Percentiles rank a stretch among this genome's conserved stretches.
phyloP scores from a whole-genome alignment of 2,329 filamentous ascomycete species.

The Aspergillus ustus region DNA sequence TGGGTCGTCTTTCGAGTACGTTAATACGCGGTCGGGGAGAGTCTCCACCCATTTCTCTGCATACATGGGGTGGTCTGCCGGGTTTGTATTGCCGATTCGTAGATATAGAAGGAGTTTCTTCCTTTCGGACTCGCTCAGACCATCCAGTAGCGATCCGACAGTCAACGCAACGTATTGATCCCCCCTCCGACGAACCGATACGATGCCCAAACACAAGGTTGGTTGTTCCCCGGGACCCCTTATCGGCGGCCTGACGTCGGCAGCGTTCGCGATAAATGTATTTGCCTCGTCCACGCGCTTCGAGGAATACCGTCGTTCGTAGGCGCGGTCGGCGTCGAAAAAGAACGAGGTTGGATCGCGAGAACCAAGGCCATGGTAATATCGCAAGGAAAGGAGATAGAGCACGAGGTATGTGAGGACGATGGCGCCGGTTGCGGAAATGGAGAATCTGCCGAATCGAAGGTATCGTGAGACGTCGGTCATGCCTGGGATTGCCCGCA shows the following conservation, averaged over 20 bases:
- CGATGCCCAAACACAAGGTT: constrained; percentile 48
- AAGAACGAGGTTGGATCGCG: constrained; percentile 24
- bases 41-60: constrained; percentile 45
- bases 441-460: background rate
- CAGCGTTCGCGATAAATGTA: constrained; percentile 9
- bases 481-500: background rate
- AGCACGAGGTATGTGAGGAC: constrained; percentile 7
- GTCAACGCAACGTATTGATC: constrained; percentile 45
- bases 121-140: constrained; percentile 44
- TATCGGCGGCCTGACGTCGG: background rate
- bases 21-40: constrained; percentile 46
- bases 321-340: constrained; percentile 20
- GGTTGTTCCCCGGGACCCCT: background rate
- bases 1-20: constrained; percentile 37
- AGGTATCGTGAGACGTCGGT: background rate
- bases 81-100: constrained; percentile 48
- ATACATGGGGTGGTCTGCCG: constrained; percentile 44
- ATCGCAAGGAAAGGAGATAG: constrained; percentile 19
- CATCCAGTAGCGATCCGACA: constrained; percentile 49
- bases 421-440: background rate
- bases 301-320: constrained; percentile 15
- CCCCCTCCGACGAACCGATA: constrained; percentile 44
- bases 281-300: constrained; percentile 17
- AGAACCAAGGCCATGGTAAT: constrained; percentile 17
- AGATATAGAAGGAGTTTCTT: constrained; percentile 45